Evolutionary conservation across 371 early-diverging fungal genomes (phyloP).

Genomic region (Rhizopus delemar): DNA sequence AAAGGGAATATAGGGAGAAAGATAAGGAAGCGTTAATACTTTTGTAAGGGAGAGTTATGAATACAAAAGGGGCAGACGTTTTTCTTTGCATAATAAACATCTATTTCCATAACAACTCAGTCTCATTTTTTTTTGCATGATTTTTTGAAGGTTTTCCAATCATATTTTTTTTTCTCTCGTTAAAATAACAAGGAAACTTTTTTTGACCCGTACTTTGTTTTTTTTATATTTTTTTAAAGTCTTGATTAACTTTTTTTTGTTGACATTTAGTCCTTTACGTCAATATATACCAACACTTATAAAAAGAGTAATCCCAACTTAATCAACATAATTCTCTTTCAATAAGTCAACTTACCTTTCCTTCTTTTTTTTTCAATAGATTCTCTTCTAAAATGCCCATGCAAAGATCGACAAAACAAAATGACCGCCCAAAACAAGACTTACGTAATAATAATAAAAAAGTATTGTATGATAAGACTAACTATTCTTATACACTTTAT

Average conservation of each 20-base stretch:
- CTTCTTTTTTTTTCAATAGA: background rate
- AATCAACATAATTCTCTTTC: no score
- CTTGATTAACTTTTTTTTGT: no score
- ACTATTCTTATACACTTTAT: background rate
- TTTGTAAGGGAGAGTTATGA: background rate
- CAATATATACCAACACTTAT: no score
- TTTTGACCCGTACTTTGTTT: no score
- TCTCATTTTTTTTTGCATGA: no score
- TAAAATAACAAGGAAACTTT: no score
- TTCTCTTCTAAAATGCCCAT: conserved; percentile 1
- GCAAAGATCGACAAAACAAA: background rate
- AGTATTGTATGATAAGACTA: background rate
- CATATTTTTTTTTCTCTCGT: no score
- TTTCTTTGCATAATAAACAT: background rate
- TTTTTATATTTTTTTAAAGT: no score
- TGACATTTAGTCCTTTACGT: no score
- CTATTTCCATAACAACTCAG: no score
- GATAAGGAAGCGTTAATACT: background rate
- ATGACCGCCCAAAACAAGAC: background rate
- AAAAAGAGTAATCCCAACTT: no score
- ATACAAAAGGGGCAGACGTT: background rate
- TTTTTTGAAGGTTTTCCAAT: no score
- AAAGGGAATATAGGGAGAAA: background rate
- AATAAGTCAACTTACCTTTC: background rate
- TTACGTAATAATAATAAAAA: background rate